Evolutionary conservation across 345 rosid genomes (phyloP), one percentile per base, ranked within the genome.

Genomic region (Cardamine occulta): DNA sequence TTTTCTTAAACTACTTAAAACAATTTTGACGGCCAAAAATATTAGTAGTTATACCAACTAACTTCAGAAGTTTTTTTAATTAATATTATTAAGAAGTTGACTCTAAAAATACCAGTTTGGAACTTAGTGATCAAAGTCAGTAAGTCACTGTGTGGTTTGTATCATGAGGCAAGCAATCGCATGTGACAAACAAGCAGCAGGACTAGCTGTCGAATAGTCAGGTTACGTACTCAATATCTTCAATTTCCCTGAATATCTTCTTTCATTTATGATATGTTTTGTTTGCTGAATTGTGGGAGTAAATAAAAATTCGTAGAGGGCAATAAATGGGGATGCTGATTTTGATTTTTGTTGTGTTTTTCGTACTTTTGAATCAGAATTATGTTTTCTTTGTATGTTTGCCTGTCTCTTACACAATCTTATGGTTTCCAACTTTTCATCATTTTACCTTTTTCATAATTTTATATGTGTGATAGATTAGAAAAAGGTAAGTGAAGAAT

Each of bases 141-240:
- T 49, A 54, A 32, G 63, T 39, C 39, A 78, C 32, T 66, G 68
- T 66, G 32, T 72, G 58, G 73, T 69, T 69, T 17, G 61, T 24
- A 78, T 73, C 5, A 64, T 39, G 62, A 63, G 51, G 47, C 37
- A 77, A 57, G 62, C 81, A 73, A 60, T 59, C 53, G 81, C 81
- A 78, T 78, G 81, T 78, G 81, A 78, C 45, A 67, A 73, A 73
- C 74, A 73, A 73, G 59, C 5, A 58, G 78, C 70, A 73, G 74
- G 58, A 67, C 52, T 59, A 62, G 65, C 78, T 72, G 78, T 52
- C 68, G n/a, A 63, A 67, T 42, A 73, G 69, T 32, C 78, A 78
- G 81, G 32, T 52, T 52, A 21, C 23, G 23, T 21, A 71, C 57
- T 48, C 72, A 14, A 47, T 48, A 34, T 51, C 29, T 76, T 69